Evolutionary conservation across 2,329 filamentous ascomycete species (phyloP), one percentile per base, ranked within the genome.

Genomic region (Colletotrichum tabaci): DNA sequence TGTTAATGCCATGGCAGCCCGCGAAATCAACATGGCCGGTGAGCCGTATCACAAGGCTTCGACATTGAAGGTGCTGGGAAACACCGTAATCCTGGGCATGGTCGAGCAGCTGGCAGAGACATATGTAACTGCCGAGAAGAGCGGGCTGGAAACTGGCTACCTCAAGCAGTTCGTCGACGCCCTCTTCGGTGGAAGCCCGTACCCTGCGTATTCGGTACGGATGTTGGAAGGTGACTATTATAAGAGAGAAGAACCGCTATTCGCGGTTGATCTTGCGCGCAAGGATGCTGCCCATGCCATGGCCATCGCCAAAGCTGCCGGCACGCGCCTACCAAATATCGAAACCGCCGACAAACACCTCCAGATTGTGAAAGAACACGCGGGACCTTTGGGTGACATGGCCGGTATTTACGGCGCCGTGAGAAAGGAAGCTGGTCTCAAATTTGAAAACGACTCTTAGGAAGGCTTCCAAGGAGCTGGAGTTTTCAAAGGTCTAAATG

Each of bases 21-120:
- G 89, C 44, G 89, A 91, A 74, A 91, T 97, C 71, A 90, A 96
- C 79, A 91, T 94, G 80, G 86, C 87, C 55, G 90, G 88, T 74
- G 88, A 94, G 80, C 88, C 92, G 1, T 90, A 91, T 60, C 89
- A 92, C 63, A 89, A 90, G 64, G 91, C 94, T 5, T 88, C 90
- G 2, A 88, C 90, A 56, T 85, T 97, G 58, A 96, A 98, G 82
- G 86, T 98, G 23, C 87, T 97, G 12, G 95, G 95, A 68, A 98
- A 98, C 81, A 94, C 93, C 0, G 95, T 98, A 79, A 88, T 98
- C 76, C 80, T 97, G 50, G 93, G 93, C 83, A 95, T 95, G 88
- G 89, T 95, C 30, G 92, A 95, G 78, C 88, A 93, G 62, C 84
- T 98, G 4, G 90, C 93, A 1, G 94, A 97, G 83, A 93, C 91